Evolutionary conservation across 805 yeast species (phyloP).

Genomic region (Candida awuae): DNA sequence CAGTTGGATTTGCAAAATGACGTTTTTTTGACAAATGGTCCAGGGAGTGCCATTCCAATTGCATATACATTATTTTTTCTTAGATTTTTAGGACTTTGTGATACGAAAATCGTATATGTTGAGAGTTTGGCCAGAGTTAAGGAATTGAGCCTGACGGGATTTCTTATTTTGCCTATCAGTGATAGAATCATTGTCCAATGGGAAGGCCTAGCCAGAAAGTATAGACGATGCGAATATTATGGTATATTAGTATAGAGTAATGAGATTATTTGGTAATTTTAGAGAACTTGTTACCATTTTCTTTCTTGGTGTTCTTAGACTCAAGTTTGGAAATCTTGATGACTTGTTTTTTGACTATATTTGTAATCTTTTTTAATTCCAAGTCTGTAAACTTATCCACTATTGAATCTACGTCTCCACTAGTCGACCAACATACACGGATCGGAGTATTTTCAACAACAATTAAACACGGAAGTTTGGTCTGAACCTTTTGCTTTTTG

Average conservation of each 20-base stretch:
- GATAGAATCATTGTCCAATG: slow-evolving; percentile 88
- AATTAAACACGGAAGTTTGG: slow-evolving; percentile 26
- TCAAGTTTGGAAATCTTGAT: slow-evolving; percentile 43
- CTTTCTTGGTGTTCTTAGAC: background rate
- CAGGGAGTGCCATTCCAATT: slow-evolving; percentile 71
- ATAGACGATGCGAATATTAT: slow-evolving; percentile 58
- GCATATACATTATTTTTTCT: slow-evolving; percentile 48
- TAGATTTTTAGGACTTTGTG: slow-evolving; percentile 38
- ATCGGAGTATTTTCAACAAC: slow-evolving; percentile 36
- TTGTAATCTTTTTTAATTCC: slow-evolving; percentile 41
- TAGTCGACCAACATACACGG: slow-evolving; percentile 50
- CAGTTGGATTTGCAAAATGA: slow-evolving; percentile 19
- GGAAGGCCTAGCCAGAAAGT: slow-evolving; percentile 48
- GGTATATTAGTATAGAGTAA: slow-evolving; percentile 78
- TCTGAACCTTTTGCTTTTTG: slow-evolving; percentile 6
- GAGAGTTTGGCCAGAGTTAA: slow-evolving; percentile 84
- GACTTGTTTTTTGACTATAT: slow-evolving; percentile 46
- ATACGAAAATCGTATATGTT: slow-evolving; percentile 61
- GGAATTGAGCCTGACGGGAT: slow-evolving; percentile 69
- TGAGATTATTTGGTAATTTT: slow-evolving; percentile 18
- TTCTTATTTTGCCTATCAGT: slow-evolving; percentile 57
- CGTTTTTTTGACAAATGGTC: slow-evolving; percentile 55
- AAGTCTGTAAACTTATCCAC: slow-evolving; percentile 30
- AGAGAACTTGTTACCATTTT: background rate
- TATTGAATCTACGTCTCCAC: slow-evolving; percentile 25